Conservation (phyloP, 1,284 basidiomycete genomes). For the Coniferiporia weirii region DNA sequence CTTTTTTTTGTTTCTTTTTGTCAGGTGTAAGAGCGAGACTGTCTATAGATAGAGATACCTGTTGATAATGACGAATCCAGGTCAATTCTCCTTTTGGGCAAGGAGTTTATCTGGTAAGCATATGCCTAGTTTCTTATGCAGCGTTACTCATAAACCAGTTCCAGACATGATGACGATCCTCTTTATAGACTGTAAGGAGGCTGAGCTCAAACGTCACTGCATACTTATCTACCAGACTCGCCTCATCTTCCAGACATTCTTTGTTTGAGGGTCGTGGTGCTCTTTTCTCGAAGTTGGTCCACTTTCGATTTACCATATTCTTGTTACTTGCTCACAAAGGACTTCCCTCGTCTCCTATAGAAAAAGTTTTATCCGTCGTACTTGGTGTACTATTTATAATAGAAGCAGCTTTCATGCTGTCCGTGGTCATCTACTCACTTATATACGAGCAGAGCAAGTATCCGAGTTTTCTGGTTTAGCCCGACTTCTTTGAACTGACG, state of each 20-base stretch:
- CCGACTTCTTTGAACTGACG: background rate
- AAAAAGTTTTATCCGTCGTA: background rate
- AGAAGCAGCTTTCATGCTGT: background rate
- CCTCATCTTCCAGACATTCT: background rate
- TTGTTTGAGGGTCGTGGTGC: conserved; percentile 1
- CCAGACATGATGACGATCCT: background rate
- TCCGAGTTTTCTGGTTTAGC: too few relatives aligned
- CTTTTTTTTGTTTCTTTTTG: too few relatives aligned
- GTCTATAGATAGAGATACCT: too few relatives aligned
- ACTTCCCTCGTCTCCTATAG: background rate
- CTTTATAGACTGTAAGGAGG: conserved; percentile 1
- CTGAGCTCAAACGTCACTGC: too few relatives aligned
- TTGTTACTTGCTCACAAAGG: background rate
- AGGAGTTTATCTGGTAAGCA: too few relatives aligned
- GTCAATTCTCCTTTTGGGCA: too few relatives aligned
- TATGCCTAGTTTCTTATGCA: too few relatives aligned
- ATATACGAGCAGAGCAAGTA: background rate
- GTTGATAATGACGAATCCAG: too few relatives aligned
- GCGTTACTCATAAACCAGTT: too few relatives aligned
- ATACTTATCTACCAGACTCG: too few relatives aligned
- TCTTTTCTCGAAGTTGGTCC: background rate
- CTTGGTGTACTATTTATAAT: background rate
- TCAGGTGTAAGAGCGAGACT: too few relatives aligned
- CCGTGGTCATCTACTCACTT: background rate
- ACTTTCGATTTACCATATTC: background rate